phyloP scores from a whole-genome alignment of 805 yeast species.

The Crinitomyces ghanaensis region DNA sequence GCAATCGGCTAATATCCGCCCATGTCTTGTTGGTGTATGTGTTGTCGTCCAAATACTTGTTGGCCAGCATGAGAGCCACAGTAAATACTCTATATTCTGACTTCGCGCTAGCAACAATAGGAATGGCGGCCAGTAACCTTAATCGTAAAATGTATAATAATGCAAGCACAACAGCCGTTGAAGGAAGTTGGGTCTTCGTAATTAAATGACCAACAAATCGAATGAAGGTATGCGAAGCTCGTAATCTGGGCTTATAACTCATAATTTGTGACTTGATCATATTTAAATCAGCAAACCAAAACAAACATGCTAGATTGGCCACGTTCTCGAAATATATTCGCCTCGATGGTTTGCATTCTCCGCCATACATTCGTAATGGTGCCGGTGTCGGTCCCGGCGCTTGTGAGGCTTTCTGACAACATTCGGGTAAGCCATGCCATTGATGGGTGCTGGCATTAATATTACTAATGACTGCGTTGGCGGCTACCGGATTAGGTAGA shows the following conservation, averaged over 20 bases:
- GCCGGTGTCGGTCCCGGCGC: too few species aligned
- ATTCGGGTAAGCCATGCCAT: too few species aligned
- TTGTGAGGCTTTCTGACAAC: too few species aligned
- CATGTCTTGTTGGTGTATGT: constrained; percentile 86
- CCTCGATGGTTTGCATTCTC: too few species aligned
- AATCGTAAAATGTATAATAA: constrained; percentile 24
- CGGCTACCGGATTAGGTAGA: too few species aligned
- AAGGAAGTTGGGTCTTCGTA: constrained; percentile 23
- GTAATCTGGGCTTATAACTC: neutral
- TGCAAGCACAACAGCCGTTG: constrained; percentile 23
- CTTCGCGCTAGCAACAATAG: constrained; percentile 21
- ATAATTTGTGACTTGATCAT: constrained; percentile 6
- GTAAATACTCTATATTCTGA: constrained; percentile 35
- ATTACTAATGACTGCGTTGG: too few species aligned
- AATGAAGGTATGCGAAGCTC: constrained; percentile 16
- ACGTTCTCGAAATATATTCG: constrained; percentile 16
- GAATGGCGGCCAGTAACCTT: constrained; percentile 14
- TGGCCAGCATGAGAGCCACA: constrained; percentile 65
- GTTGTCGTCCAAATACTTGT: constrained; percentile 87
- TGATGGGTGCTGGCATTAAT: too few species aligned
- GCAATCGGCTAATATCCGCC: constrained; percentile 78
- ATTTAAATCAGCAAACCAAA: constrained; percentile 21
- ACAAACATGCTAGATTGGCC: constrained; percentile 22
- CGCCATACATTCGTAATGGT: too few species aligned
- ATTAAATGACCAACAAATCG: constrained; percentile 20